A percentile compares a stretch with the other conserved stretches of the same genome.
Conservation (phyloP, 257 asterid genomes). For the Solanum chilense region DNA sequence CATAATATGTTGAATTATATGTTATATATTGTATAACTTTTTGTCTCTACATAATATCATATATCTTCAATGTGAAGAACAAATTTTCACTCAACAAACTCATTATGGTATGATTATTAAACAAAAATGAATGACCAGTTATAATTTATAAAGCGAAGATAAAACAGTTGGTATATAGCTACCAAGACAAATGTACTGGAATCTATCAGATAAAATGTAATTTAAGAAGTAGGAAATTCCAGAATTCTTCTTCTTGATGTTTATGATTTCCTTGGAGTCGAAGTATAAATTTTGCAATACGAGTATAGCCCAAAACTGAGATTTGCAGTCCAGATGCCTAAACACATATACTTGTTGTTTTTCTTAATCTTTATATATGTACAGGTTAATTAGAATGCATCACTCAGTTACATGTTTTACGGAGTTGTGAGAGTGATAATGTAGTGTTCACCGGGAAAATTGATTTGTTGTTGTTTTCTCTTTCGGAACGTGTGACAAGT, state of each 20-base stretch:
- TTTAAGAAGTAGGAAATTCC: neutral
- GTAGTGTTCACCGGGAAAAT: neutral
- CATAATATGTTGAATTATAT: too few relatives aligned
- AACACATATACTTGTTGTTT: neutral
- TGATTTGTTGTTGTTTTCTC: neutral
- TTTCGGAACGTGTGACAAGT: neutral
- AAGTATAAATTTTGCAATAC: neutral
- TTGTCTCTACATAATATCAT: too few relatives aligned
- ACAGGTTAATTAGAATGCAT: neutral
- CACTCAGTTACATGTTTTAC: neutral
- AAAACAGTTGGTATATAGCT: too few relatives aligned
- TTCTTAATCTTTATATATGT: neutral
- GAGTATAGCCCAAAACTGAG: neutral
- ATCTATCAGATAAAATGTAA: neutral
- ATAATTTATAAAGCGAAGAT: too few relatives aligned
- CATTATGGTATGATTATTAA: too few relatives aligned
- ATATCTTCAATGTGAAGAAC: too few relatives aligned
- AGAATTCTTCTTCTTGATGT: neutral
- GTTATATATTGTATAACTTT: too few relatives aligned
- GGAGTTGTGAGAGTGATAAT: neutral
- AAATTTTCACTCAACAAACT: too few relatives aligned
- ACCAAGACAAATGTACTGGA: too few relatives aligned
- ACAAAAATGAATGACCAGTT: too few relatives aligned
- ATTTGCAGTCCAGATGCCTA: neutral
- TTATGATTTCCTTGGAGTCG: neutral